Conservation (phyloP, 1,284 basidiomycete species). For the Pyrrhoderma lamaoense region DNA sequence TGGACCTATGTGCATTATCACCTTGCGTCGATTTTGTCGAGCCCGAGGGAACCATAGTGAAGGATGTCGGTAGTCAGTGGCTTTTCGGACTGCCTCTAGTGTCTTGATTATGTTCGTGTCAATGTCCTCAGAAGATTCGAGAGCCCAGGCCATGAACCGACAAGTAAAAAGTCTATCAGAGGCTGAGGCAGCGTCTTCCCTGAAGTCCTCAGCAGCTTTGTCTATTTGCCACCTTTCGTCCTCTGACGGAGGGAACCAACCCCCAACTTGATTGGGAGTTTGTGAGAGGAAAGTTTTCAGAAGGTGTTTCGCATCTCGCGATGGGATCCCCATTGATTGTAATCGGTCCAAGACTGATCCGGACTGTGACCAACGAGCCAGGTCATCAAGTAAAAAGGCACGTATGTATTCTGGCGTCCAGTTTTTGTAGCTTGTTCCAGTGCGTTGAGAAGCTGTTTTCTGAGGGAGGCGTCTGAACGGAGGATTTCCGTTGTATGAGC, state of each 20-base stretch:
- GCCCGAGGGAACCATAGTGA: conserved; percentile 35
- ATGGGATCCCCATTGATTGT: conserved; percentile 1
- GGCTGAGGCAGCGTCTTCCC: conserved; percentile 19
- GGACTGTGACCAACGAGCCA: conserved; percentile 6
- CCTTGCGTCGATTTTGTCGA: conserved; percentile 53
- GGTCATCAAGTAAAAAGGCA: not conserved
- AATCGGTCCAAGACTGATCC: not conserved
- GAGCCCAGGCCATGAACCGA: conserved; percentile 46
- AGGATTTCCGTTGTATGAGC: too few relatives aligned
- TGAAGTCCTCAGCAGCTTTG: conserved; percentile 22
- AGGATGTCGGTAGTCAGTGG: conserved; percentile 35
- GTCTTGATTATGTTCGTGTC: conserved; percentile 26
- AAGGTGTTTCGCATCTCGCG: not conserved
- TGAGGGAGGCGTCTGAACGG: too few relatives aligned
- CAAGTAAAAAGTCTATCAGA: conserved; percentile 31
- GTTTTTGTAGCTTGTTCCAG: not conserved
- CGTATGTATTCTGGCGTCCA: not conserved
- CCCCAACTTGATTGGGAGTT: not conserved
- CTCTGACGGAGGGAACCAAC: conserved; percentile 16
- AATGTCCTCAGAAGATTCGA: conserved; percentile 27
- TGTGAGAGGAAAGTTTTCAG: conserved; percentile 8
- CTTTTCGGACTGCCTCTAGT: conserved; percentile 31
- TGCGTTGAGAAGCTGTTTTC: not conserved
- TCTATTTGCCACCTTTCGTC: conserved; percentile 32
- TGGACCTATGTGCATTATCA: conserved; percentile 95